A percentile compares a stretch with the other conserved stretches of the same genome.
These are phyloP conservation scores for Alternaria metachromatica DNA, from an alignment of 2,329 filamentous ascomycete species.

Conservation along the genomic window DNA sequence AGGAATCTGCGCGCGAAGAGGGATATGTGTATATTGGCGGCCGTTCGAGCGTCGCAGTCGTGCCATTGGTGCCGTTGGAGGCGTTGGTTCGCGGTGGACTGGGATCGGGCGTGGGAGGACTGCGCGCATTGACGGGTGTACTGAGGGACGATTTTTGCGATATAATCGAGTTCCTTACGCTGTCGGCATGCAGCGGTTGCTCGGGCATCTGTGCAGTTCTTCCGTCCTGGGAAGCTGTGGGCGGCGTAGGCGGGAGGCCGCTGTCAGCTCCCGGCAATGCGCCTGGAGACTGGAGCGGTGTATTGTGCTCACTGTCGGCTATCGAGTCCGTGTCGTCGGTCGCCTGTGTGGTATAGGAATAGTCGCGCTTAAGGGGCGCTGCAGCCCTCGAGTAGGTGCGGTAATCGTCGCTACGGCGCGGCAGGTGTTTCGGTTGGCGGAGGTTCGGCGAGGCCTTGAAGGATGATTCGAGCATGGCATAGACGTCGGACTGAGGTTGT, in stretches of 20 bases:
- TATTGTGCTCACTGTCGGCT: constrained; percentile 31
- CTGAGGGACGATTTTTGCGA: constrained; percentile 49
- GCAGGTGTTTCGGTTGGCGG: constrained; percentile 34
- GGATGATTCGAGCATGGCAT: constrained; percentile 42
- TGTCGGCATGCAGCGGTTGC: constrained; percentile 48
- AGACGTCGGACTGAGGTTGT: constrained; percentile 29
- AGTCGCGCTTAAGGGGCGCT: constrained; percentile 27
- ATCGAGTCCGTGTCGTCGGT: constrained; percentile 38
- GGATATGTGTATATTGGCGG: constrained; percentile 43
- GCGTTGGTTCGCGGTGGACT: constrained; percentile 43
- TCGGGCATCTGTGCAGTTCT: constrained; percentile 28
- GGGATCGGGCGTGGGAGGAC: constrained; percentile 48
- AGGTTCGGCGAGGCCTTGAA: constrained; percentile 37
- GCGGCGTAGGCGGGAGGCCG: constrained; percentile 55
- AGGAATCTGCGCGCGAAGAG: constrained; percentile 55
- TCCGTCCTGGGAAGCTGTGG: constrained; percentile 48
- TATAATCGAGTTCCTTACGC: constrained; percentile 47
- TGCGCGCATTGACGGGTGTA: constrained; percentile 52
- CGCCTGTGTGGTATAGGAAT: constrained; percentile 32
- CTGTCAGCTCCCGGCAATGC: constrained; percentile 37
- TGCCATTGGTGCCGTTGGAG: constrained; percentile 15
- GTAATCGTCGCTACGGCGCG: constrained; percentile 36
- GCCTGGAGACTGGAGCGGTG: constrained; percentile 39
- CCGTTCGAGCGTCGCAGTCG: constrained; percentile 24
- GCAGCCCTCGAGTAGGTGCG: constrained; percentile 30